Evolutionary conservation across 2,329 filamentous ascomycete genomes (phyloP).

Genomic region (Pseudonectria buxi): DNA sequence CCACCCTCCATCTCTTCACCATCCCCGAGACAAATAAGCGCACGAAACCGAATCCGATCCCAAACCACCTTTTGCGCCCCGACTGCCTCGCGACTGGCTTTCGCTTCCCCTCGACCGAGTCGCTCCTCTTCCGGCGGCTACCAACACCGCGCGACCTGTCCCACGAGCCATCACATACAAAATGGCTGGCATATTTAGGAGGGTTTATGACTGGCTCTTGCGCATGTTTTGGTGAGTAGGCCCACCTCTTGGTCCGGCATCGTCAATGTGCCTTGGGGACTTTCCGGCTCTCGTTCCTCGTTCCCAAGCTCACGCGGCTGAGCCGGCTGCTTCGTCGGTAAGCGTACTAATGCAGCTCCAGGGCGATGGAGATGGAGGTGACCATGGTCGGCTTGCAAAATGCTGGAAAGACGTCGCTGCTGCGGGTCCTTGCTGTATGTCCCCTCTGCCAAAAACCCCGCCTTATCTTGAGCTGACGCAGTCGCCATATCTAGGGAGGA

Average conservation of each 20-base stretch:
- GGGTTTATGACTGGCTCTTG: conserved; percentile 96
- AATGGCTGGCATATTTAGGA: conserved; percentile 90
- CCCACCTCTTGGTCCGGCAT: conserved; percentile 4
- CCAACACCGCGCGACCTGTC: conserved; percentile 16
- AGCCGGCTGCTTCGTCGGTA: conserved; percentile 12
- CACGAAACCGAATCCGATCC: not conserved
- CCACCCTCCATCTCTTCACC: conserved; percentile 19
- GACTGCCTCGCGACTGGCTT: conserved; percentile 4
- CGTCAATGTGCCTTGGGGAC: conserved; percentile 5
- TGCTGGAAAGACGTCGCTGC: conserved; percentile 91
- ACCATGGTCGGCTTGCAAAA: conserved; percentile 98
- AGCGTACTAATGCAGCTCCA: conserved; percentile 33
- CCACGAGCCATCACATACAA: conserved; percentile 17
- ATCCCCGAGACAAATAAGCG: conserved; percentile 3
- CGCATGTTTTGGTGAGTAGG: conserved; percentile 85
- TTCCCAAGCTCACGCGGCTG: conserved; percentile 6
- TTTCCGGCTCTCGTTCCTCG: conserved; percentile 5
- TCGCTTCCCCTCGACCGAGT: conserved; percentile 2
- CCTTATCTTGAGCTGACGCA: conserved; percentile 14
- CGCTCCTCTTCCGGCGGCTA: conserved; percentile 19
- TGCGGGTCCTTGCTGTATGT: conserved; percentile 91
- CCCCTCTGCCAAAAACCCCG: conserved; percentile 1
- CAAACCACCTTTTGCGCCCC: conserved; percentile 11
- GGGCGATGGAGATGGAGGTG: conserved; percentile 99
- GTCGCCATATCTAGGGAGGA: conserved; percentile 60